These are phyloP conservation scores for Aspergillus sp. DNA, from an alignment of 2,329 filamentous ascomycete genomes.

Conservation along the genomic window DNA sequence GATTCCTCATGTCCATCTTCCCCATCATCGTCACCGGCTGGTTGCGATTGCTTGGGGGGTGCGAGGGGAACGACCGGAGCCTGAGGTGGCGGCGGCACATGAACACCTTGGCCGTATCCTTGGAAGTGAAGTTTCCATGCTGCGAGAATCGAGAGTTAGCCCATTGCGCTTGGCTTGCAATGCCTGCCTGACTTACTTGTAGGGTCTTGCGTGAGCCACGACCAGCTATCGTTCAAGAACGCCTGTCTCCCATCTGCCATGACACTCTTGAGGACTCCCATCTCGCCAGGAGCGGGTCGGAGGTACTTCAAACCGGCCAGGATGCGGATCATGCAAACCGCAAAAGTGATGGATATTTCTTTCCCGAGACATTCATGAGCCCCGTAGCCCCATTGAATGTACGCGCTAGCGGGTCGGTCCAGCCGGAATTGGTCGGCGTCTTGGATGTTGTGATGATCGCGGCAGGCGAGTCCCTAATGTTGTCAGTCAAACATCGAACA, in stretches of 20 bases:
- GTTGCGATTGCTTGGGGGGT: neutral
- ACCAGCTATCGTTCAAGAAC: conserved; percentile 51
- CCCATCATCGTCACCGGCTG: neutral
- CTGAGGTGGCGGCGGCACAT: neutral
- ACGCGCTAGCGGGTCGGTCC: conserved; percentile 38
- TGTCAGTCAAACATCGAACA: neutral
- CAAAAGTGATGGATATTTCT: conserved; percentile 41
- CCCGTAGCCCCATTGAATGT: conserved; percentile 47
- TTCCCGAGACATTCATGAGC: conserved; percentile 48
- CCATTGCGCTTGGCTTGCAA: too few species aligned
- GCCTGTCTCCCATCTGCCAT: conserved; percentile 33
- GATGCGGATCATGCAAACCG: conserved; percentile 44
- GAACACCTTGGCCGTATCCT: conserved; percentile 1
- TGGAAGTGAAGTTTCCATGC: conserved; percentile 19
- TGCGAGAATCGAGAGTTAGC: neutral
- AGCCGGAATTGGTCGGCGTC: conserved; percentile 44
- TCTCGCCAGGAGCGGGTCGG: conserved; percentile 45
- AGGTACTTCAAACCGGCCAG: conserved; percentile 45
- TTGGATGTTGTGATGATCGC: conserved; percentile 37
- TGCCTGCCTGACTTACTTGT: conserved; percentile 40
- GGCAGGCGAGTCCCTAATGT: conserved; percentile 24
- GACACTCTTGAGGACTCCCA: conserved; percentile 48
- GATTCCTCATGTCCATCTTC: neutral
- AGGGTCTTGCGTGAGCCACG: conserved; percentile 44
- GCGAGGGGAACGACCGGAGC: neutral